Percentiles rank a stretch among this genome's conserved stretches.
Evolutionary conservation across 805 yeast species (phyloP).

Genomic region (Wickerhamiella dianesei): DNA sequence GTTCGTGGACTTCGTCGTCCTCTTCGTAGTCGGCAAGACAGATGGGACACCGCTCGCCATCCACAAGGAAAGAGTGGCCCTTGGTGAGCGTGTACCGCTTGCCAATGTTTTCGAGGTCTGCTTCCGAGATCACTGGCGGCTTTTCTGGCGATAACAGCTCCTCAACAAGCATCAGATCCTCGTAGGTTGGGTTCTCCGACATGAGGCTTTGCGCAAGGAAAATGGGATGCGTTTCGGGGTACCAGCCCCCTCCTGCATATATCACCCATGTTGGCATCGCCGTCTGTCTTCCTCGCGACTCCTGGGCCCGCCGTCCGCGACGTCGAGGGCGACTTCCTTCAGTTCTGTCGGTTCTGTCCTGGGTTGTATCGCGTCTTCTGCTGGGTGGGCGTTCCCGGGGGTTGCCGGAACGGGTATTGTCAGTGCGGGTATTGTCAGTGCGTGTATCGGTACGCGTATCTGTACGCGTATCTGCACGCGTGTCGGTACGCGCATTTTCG

Average conservation of each 20-base stretch:
- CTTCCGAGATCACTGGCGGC: constrained; percentile 31
- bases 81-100: constrained; percentile 23
- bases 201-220: constrained; percentile 35
- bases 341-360: too few relatives aligned
- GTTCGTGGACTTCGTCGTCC: constrained; percentile 35
- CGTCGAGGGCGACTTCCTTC: too few relatives aligned
- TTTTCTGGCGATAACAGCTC: constrained; percentile 35
- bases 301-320: too few relatives aligned
- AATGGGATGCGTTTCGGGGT: constrained; percentile 36
- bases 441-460: too few relatives aligned
- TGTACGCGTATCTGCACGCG: too few relatives aligned
- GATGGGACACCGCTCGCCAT: constrained; percentile 25
- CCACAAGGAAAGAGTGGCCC: constrained; percentile 8
- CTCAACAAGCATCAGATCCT: constrained; percentile 36
- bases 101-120: constrained; percentile 31
- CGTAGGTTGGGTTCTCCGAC: constrained; percentile 38
- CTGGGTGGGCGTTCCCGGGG: too few relatives aligned
- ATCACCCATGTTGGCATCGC: constrained; percentile 35
- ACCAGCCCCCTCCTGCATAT: constrained; percentile 46
- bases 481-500: too few relatives aligned
- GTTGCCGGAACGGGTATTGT: too few relatives aligned
- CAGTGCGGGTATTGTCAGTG: too few relatives aligned
- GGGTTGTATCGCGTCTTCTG: too few relatives aligned
- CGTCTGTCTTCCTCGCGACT: too few relatives aligned
- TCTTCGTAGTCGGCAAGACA: constrained; percentile 38